A percentile compares a stretch with the other conserved stretches of the same genome.
These are phyloP conservation scores for Roridomyces roridus DNA, from an alignment of 768 basidiomycete species.

Conservation along the genomic window DNA sequence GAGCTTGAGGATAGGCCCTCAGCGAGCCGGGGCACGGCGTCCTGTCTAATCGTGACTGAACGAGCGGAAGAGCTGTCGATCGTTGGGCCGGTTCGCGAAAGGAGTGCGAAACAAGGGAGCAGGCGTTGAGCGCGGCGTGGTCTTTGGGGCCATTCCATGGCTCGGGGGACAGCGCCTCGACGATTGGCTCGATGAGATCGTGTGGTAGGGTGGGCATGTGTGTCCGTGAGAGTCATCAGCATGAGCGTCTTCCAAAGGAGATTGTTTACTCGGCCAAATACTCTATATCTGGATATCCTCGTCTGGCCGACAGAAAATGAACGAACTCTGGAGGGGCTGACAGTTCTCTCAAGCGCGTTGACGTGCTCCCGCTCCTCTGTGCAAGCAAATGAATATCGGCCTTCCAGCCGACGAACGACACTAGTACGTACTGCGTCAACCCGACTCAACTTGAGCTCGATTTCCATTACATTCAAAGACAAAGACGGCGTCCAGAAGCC, in stretches of 20 bases:
- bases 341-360: conserved; percentile 78
- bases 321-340: conserved; percentile 87
- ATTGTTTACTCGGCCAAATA: background rate
- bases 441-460: conserved; percentile 89
- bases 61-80: background rate
- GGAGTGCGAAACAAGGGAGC: background rate
- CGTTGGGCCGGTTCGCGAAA: background rate
- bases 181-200: too few species aligned
- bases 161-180: too few species aligned
- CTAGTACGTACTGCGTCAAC: too few species aligned
- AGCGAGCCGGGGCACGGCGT: too few species aligned
- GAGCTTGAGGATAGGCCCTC: too few species aligned
- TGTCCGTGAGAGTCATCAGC: too few species aligned
- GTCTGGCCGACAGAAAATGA: conserved; percentile 81
- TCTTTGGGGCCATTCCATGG: background rate
- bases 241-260: too few species aligned
- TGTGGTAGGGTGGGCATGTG: too few species aligned
- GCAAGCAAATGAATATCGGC: background rate
- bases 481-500: conserved; percentile 38
- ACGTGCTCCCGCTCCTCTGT: conserved; percentile 52
- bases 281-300: conserved; percentile 23
- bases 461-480: conserved; percentile 80
- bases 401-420: conserved; percentile 89
- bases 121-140: background rate
- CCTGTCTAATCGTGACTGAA: too few species aligned